phyloP scores from a whole-genome alignment of 2,329 filamentous ascomycete genomes.

The Aspergillus sp. region DNA sequence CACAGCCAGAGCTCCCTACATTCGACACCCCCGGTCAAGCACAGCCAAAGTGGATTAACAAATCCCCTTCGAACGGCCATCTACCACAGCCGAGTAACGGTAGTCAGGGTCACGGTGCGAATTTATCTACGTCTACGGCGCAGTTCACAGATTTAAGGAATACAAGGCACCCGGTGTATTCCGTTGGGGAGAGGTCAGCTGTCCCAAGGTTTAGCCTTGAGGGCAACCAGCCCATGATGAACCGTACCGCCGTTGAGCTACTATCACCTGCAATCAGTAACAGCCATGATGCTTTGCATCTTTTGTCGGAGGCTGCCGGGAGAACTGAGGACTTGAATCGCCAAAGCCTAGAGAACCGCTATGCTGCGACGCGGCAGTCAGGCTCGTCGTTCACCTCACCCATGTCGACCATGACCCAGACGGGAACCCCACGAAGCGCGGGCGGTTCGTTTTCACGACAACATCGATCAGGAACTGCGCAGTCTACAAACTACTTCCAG shows the following conservation, averaged over 20 bases:
- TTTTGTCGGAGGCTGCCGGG: constrained; percentile 80
- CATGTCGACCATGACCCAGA: constrained; percentile 37
- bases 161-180: constrained; percentile 27
- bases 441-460: constrained; percentile 37
- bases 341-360: constrained; percentile 49
- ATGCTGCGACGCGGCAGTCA: constrained; percentile 38
- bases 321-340: constrained; percentile 51
- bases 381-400: constrained; percentile 41
- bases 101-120: constrained; percentile 29
- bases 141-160: constrained; percentile 30
- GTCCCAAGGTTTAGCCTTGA: constrained; percentile 37
- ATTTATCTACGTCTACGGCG: constrained; percentile 24
- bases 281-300: constrained; percentile 86
- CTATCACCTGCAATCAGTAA: constrained; percentile 74
- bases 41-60: constrained; percentile 32
- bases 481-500: constrained; percentile 54
- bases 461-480: constrained; percentile 45
- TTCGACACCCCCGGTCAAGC: constrained; percentile 8
- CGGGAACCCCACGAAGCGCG: constrained; percentile 34
- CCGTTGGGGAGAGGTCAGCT: constrained; percentile 23
- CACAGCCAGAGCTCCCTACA: constrained; percentile 20
- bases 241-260: constrained; percentile 59
- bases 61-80: constrained; percentile 22
- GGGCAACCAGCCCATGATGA: constrained; percentile 59
- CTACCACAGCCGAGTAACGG: constrained; percentile 18